Conservation (phyloP, 805 yeast species). For the Wickerhamomyces ciferrii region DNA sequence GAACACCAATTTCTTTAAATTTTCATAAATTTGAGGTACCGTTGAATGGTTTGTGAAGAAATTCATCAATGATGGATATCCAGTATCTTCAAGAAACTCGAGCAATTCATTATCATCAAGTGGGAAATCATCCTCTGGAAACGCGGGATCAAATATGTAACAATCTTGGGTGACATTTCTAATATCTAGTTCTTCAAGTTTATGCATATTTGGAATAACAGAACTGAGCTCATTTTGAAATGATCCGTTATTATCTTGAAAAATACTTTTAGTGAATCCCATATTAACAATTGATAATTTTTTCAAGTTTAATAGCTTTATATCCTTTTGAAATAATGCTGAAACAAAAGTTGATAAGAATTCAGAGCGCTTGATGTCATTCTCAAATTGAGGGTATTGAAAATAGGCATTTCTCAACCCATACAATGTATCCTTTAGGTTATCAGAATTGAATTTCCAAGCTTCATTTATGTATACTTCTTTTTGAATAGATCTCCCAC, state of each 20-base stretch:
- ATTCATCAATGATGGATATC: no score
- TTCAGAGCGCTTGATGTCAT: no score
- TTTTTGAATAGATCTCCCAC: no score
- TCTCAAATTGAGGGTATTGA: no score
- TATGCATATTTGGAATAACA: not conserved
- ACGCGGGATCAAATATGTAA: no score
- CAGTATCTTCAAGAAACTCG: not conserved
- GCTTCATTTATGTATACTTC: no score
- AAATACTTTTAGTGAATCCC: not conserved
- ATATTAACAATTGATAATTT: not conserved
- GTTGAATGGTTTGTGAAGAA: no score
- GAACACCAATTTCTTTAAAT: not conserved
- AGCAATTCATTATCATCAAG: not conserved
- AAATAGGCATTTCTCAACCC: no score
- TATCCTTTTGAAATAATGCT: not conserved
- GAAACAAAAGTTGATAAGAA: not conserved
- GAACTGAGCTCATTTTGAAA: not conserved
- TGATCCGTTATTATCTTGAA: not conserved
- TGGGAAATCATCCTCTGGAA: not conserved
- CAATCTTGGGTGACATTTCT: not conserved
- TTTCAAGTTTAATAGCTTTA: not conserved
- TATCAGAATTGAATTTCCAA: no score
- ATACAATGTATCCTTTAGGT: no score
- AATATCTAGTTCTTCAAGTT: constrained; percentile 1
- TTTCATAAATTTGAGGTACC: no score